Conservation (phyloP, 2,329 filamentous ascomycete genomes). For the Dendryphion nanum region DNA sequence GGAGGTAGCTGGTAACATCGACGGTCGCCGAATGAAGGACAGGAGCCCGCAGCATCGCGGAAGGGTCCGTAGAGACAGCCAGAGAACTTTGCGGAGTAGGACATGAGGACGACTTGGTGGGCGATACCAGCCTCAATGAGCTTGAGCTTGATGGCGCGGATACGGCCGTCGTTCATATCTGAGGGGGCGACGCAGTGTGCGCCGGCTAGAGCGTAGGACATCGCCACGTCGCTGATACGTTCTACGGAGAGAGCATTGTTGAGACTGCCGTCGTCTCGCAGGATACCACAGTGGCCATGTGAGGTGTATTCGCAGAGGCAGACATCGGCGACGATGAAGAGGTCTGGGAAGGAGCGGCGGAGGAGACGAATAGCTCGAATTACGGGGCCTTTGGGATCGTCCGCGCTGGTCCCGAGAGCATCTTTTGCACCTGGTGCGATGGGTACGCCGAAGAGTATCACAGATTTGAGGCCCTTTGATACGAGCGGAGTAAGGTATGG, state of each 20-base stretch:
- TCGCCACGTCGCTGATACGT: constrained; percentile 93
- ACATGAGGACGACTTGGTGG: constrained; percentile 91
- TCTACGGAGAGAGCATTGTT: constrained; percentile 95
- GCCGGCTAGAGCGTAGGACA: constrained; percentile 92
- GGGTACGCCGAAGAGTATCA: constrained; percentile 95
- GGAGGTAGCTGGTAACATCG: constrained; percentile 96
- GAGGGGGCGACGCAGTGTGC: constrained; percentile 96
- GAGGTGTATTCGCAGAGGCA: constrained; percentile 99
- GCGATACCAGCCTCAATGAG: constrained; percentile 92
- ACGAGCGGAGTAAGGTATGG: constrained; percentile 84
- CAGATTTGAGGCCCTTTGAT: constrained; percentile 83
- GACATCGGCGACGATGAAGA: constrained; percentile 91
- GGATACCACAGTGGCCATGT: constrained; percentile 94
- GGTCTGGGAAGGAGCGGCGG: constrained; percentile 78
- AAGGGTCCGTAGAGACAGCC: constrained; percentile 97
- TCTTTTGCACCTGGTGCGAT: constrained; percentile 80
- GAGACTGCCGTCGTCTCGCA: constrained; percentile 86
- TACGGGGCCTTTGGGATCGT: constrained; percentile 90
- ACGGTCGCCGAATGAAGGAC: constrained; percentile 88
- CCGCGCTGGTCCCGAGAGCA: constrained; percentile 84
- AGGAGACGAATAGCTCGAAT: constrained; percentile 83
- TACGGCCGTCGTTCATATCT: constrained; percentile 98
- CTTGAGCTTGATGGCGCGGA: constrained; percentile 96
- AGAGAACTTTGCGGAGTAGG: constrained; percentile 96
- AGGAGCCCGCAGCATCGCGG: constrained; percentile 89